Evolutionary conservation across 129 eudicot species (phyloP), one percentile per base, ranked within the genome.

Genomic region (Erigeron canadensis): DNA sequence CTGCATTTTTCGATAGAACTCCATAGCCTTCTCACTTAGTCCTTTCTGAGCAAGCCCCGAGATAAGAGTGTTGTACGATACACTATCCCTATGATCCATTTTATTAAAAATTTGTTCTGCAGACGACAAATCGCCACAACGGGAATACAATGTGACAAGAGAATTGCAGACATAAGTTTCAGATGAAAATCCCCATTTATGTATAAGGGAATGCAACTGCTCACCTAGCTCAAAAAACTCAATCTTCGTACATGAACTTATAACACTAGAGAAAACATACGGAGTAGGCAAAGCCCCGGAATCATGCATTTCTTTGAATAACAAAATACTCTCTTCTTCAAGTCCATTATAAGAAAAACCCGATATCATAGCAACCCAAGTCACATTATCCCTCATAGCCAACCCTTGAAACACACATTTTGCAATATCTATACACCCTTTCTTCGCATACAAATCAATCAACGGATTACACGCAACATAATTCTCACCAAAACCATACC

Each of bases 291-390:
- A 58, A 51, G 81, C 70, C 17, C 89, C 97, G 1, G 77, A 78
- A 60, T 41, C 39, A 50, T 88, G 93, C 97, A 95, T 95, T 71
- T 88, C 85, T 6, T 40, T 51, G 70, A 90, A 95, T 63, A 95
- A 83, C 21, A 77, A 73, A 56, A 95, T 83, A 67, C 80, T 83
- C 69, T 87, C 96, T 57, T 82, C 69, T 64, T 90, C 97, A 9
- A 39, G 77, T 22, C 85, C 85, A 71, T 80, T 88, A 39, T 83
- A 86, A 65, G 97, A 84, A 21, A 95, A 83, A 57, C 96, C 97
- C 38, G 99, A 95, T 41, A 95, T 86, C 91, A 90, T 90, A 74
- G 96, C 96, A 78, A 95, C 96, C 97, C 97, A 95, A 47, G 99
- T 80, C 53, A 86, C 96, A 71, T 81, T 94, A 69, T 94, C 96